Conservation (phyloP, 2,329 filamentous ascomycete genomes). For the Pseudovirgaria hyperparasitica region DNA sequence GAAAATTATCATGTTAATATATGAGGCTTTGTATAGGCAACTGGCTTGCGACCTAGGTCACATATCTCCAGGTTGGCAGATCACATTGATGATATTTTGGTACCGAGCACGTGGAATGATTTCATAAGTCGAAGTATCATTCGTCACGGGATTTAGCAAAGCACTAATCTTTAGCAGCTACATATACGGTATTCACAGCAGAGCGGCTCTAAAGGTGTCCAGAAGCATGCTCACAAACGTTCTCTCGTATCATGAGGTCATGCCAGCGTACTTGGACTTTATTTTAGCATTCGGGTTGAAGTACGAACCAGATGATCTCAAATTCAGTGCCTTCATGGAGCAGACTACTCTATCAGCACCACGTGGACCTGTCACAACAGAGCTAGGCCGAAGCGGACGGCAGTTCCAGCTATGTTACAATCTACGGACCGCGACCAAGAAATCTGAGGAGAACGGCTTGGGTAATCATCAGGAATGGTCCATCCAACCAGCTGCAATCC, state of each 20-base stretch:
- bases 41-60: too few relatives aligned
- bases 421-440: conserved; percentile 14
- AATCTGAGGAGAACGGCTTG: conserved; percentile 5
- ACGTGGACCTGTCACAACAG: conserved; percentile 6
- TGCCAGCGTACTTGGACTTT: conserved; percentile 28
- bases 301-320: conserved; percentile 15
- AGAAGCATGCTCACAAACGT: conserved; percentile 8
- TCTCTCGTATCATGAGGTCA: conserved; percentile 25
- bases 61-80: too few relatives aligned
- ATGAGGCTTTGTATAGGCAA: too few relatives aligned
- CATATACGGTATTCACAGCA: conserved; percentile 8
- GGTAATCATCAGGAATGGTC: conserved; percentile 20
- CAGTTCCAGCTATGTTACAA: conserved; percentile 26
- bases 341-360: conserved; percentile 13
- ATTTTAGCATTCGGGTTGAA: conserved; percentile 25
- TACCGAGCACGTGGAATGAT: too few relatives aligned
- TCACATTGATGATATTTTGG: too few relatives aligned
- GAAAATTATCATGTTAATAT: too few relatives aligned
- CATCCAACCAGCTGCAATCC: conserved; percentile 24
- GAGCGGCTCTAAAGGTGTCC: conserved; percentile 10
- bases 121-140: too few relatives aligned
- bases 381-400: conserved; percentile 20
- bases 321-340: conserved; percentile 25
- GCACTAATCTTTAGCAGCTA: conserved; percentile 8
- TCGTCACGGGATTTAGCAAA: too few relatives aligned